These are phyloP conservation scores for Boletus rufocinnamomeus DNA, from an alignment of 768 basidiomycete species.

Conservation along the genomic window DNA sequence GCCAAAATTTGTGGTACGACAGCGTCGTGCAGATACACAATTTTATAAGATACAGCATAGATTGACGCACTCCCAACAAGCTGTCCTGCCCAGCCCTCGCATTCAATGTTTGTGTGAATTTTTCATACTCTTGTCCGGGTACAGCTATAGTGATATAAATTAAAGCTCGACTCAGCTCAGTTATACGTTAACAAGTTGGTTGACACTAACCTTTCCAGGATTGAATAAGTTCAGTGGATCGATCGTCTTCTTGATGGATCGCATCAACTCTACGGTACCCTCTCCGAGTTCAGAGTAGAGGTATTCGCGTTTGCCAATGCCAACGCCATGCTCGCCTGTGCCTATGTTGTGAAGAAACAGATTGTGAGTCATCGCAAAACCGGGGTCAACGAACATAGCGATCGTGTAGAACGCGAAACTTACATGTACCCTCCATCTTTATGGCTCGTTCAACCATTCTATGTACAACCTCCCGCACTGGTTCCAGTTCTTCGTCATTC, in stretches of 20 bases:
- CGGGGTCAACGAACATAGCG: neutral
- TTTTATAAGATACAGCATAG: neutral
- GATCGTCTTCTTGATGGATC: constrained; percentile 69
- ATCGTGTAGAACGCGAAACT: constrained; percentile 17
- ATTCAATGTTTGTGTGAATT: constrained; percentile 1
- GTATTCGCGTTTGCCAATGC: constrained; percentile 80
- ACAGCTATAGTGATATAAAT: constrained; percentile 12
- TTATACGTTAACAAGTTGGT: neutral
- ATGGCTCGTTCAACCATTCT: constrained; percentile 71
- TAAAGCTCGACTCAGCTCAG: neutral
- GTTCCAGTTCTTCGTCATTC: constrained; percentile 51
- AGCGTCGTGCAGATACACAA: neutral
- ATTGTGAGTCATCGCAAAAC: neutral
- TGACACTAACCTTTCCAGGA: constrained; percentile 70
- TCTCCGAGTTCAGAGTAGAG: constrained; percentile 79
- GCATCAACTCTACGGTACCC: constrained; percentile 85
- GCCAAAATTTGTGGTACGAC: neutral
- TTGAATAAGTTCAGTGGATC: constrained; percentile 81
- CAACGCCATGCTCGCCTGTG: constrained; percentile 87
- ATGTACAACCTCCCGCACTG: constrained; percentile 48
- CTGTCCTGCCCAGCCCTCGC: neutral
- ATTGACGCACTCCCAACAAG: too few species aligned
- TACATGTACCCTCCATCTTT: constrained; percentile 73
- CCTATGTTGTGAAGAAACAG: constrained; percentile 37
- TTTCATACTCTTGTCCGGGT: constrained; percentile 30